Evolutionary conservation across 768 basidiomycete genomes (phyloP).

Genomic region (Suillus alpinus): DNA sequence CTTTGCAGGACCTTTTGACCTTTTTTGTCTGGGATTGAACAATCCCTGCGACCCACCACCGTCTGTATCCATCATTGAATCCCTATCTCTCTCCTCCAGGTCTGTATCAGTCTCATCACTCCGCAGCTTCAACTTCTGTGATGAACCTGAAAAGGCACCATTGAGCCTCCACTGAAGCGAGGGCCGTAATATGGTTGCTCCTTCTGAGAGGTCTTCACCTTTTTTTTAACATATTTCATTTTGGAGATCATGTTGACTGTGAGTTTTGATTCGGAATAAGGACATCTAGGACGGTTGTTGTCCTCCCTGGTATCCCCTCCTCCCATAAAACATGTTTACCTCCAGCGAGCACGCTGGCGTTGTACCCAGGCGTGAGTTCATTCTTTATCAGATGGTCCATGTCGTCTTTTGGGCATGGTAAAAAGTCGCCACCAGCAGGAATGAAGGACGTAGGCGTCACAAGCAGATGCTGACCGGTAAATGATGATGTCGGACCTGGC

Average conservation of each 20-base stretch:
- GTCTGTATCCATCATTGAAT: background rate
- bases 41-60: background rate
- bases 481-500: background rate
- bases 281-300: background rate
- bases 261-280: background rate
- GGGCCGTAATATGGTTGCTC: background rate
- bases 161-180: background rate
- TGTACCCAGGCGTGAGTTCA: background rate
- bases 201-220: background rate
- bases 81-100: background rate
- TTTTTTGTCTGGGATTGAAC: background rate
- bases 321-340: background rate
- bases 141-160: background rate
- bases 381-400: background rate
- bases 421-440: background rate
- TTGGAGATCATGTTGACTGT: too few species aligned
- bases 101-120: background rate
- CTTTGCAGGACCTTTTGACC: background rate
- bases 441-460: background rate
- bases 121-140: background rate
- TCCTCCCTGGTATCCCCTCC: background rate
- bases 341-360: background rate
- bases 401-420: background rate
- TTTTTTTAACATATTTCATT: too few species aligned
- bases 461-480: background rate